Conservation (phyloP, 208 protist genomes). For the Zelonia costaricensis region DNA sequence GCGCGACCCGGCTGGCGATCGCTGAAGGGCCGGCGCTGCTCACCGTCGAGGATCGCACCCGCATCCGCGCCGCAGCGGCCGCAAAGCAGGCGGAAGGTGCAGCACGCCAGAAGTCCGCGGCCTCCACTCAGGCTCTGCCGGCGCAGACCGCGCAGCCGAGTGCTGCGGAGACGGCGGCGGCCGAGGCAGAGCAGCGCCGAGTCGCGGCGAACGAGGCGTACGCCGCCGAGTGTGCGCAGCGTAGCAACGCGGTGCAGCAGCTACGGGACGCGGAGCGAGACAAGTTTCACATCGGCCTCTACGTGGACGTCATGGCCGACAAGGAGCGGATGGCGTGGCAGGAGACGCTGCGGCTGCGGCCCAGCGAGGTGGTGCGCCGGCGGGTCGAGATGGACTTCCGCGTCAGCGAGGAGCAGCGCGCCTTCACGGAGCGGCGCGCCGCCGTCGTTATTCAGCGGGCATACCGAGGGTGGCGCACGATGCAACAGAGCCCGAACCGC, state of each 20-base stretch:
- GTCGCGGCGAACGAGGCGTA: constrained; percentile 12
- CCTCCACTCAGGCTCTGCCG: too few relatives aligned
- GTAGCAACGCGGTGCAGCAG: constrained; percentile 24
- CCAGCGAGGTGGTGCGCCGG: constrained; percentile 46
- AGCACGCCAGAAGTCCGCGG: too few relatives aligned
- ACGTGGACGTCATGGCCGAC: constrained; percentile 42
- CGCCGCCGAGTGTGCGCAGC: constrained; percentile 22
- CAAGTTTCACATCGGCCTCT: constrained; percentile 61
- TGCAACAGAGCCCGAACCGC: constrained; percentile 35
- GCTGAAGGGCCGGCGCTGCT: background rate
- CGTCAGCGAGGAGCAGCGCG: constrained; percentile 33
- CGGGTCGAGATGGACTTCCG: constrained; percentile 45
- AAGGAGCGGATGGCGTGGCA: constrained; percentile 45
- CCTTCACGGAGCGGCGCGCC: constrained; percentile 35
- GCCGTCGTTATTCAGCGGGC: constrained; percentile 66
- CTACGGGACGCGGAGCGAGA: constrained; percentile 47
- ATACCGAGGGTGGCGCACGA: constrained; percentile 54
- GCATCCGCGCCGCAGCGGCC: background rate
- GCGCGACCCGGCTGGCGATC: background rate
- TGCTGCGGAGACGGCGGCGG: background rate
- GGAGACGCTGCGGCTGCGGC: constrained; percentile 44
- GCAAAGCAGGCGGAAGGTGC: background rate
- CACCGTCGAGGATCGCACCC: background rate
- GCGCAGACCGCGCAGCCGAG: background rate
- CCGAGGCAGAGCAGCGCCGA: background rate